Conservation (phyloP, 768 basidiomycete species). For the Boletus sensibilis region DNA sequence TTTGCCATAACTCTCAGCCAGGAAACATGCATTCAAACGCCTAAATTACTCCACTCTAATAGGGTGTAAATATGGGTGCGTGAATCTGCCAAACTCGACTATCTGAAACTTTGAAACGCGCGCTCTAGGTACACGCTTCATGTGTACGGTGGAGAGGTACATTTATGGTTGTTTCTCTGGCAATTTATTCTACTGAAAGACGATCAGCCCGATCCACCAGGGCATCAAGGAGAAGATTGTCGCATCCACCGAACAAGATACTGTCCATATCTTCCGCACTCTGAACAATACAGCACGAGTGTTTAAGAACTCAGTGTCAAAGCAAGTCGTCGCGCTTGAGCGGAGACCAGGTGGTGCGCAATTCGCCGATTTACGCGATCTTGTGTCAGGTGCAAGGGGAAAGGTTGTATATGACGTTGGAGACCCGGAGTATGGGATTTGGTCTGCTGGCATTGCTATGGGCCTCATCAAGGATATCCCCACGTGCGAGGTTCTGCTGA, state of each 20-base stretch:
- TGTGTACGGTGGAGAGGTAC: conserved; percentile 86
- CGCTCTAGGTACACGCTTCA: conserved; percentile 71
- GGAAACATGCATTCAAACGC: neutral
- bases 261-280: conserved; percentile 88
- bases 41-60: neutral
- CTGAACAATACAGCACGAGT: conserved; percentile 82
- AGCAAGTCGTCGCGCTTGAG: conserved; percentile 85
- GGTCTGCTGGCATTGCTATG: conserved; percentile 65
- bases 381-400: conserved; percentile 72
- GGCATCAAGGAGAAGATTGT: conserved; percentile 92
- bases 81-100: neutral
- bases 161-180: conserved; percentile 3
- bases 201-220: conserved; percentile 76
- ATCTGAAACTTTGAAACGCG: neutral
- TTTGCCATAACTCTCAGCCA: neutral
- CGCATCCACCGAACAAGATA: conserved; percentile 76
- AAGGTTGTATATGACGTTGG: conserved; percentile 77
- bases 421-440: conserved; percentile 85
- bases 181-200: neutral
- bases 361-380: conserved; percentile 79
- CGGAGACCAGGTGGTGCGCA: conserved; percentile 78
- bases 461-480: conserved; percentile 84
- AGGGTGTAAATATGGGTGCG: conserved; percentile 84
- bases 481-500: conserved; percentile 70
- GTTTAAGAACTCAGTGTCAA: conserved; percentile 79